Conservation (phyloP, 129 eudicot genomes). For the Flaveria bidentis region DNA sequence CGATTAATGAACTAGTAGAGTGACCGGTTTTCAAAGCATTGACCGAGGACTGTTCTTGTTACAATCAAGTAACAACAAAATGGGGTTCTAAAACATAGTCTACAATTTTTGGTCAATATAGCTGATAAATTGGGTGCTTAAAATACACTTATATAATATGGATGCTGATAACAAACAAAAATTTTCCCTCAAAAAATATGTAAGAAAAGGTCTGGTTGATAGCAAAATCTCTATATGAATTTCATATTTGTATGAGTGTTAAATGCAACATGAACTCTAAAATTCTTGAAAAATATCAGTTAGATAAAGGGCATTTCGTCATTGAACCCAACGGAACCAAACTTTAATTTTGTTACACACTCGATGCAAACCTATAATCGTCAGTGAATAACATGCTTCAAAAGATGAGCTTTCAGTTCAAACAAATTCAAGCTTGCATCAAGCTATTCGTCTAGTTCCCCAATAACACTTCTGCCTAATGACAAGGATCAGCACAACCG, state of each 20-base stretch:
- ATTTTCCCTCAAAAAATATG: background rate
- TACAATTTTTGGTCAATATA: too few species aligned
- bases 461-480: constrained; percentile 75
- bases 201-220: background rate
- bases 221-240: background rate
- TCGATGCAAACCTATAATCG: background rate
- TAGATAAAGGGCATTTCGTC: background rate
- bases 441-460: constrained; percentile 84
- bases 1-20: too few species aligned
- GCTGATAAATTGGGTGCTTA: too few species aligned
- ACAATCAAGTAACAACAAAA: too few species aligned
- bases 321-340: background rate
- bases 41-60: too few species aligned
- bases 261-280: background rate
- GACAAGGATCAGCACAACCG: background rate
- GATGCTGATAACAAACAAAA: background rate
- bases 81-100: too few species aligned
- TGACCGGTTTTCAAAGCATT: too few species aligned
- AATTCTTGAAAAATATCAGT: too few species aligned
- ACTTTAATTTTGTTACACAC: background rate
- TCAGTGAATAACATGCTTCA: constrained; percentile 83
- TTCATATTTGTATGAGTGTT: background rate
- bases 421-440: constrained; percentile 71
- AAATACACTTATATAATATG: background rate
- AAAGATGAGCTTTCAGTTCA: constrained; percentile 78